These are phyloP conservation scores for Cucurbita argyrosperma DNA, from an alignment of 306 rosid genomes.

Conservation along the genomic window DNA sequence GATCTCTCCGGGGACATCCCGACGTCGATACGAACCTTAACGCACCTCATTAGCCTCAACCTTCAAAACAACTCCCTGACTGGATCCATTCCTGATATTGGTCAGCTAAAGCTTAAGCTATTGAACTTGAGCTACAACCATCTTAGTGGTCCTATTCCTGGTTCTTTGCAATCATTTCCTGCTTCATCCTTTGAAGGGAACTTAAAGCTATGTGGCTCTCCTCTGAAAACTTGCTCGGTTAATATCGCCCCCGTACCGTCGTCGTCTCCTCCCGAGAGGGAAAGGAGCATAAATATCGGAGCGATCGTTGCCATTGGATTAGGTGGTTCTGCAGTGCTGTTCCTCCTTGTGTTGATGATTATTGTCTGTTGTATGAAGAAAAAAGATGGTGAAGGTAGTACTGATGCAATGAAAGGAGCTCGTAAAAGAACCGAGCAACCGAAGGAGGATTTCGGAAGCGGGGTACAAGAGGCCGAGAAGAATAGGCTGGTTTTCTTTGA, in stretches of 20 bases:
- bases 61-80: slow-evolving; percentile 56
- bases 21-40: slow-evolving; percentile 25
- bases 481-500: slow-evolving; percentile 28
- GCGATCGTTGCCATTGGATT: slow-evolving; percentile 35
- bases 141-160: slow-evolving; percentile 62
- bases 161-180: slow-evolving; percentile 35
- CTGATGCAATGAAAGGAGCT: slow-evolving; percentile 14
- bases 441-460: slow-evolving; percentile 30
- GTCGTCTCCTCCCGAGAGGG: slow-evolving; percentile 18
- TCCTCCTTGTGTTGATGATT: slow-evolving; percentile 4
- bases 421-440: slow-evolving; percentile 14
- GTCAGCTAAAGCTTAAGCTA: slow-evolving; percentile 33
- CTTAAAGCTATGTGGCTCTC: slow-evolving; percentile 52
- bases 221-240: slow-evolving; percentile 38
- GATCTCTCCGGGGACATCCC: slow-evolving; percentile 58
- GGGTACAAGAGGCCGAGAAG: slow-evolving; percentile 29
- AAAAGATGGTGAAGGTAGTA: slow-evolving; percentile 7
- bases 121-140: slow-evolving; percentile 65
- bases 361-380: slow-evolving; percentile 16
- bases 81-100: slow-evolving; percentile 53
- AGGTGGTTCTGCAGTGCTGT: slow-evolving; percentile 22
- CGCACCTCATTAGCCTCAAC: slow-evolving; percentile 30
- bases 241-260: slow-evolving; percentile 18
- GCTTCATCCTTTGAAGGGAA: slow-evolving; percentile 56
- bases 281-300: slow-evolving; percentile 29